Evolutionary conservation across 768 basidiomycete species (phyloP).

Genomic region (Phylloporus sp.): DNA sequence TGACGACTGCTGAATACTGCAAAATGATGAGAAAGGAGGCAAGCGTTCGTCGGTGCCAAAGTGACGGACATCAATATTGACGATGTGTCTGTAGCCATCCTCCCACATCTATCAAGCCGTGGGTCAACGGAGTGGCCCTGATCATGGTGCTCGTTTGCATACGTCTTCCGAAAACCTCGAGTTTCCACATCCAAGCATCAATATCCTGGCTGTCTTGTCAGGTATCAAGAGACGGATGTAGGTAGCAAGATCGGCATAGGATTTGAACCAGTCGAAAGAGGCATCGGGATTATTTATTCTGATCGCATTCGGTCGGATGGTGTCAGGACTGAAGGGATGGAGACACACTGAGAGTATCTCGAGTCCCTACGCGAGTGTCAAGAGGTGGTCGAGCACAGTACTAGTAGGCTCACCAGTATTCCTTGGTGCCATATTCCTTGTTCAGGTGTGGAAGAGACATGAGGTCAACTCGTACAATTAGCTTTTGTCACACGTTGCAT

Average conservation of each 20-base stretch:
- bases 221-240: constrained; percentile 61
- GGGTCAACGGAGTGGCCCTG: not conserved
- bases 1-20: constrained; percentile 71
- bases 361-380: constrained; percentile 46
- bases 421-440: constrained; percentile 61
- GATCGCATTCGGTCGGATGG: constrained; percentile 6
- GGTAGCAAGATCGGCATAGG: constrained; percentile 65
- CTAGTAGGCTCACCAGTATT: constrained; percentile 55
- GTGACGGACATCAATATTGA: constrained; percentile 65
- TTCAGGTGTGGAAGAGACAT: constrained; percentile 54
- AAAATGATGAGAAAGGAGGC: not conserved
- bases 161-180: constrained; percentile 78
- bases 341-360: constrained; percentile 59
- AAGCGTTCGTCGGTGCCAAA: not conserved
- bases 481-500: too few species aligned
- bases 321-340: not conserved
- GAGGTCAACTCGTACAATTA: too few species aligned
- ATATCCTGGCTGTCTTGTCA: constrained; percentile 51
- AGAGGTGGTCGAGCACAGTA: not conserved
- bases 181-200: constrained; percentile 85
- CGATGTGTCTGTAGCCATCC: constrained; percentile 75
- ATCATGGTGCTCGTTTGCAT: not conserved
- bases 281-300: constrained; percentile 58
- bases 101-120: constrained; percentile 70
- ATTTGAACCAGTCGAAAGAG: constrained; percentile 85